Evolutionary conservation across 345 rosid genomes (phyloP).

Genomic region (Hibiscus syriacus): DNA sequence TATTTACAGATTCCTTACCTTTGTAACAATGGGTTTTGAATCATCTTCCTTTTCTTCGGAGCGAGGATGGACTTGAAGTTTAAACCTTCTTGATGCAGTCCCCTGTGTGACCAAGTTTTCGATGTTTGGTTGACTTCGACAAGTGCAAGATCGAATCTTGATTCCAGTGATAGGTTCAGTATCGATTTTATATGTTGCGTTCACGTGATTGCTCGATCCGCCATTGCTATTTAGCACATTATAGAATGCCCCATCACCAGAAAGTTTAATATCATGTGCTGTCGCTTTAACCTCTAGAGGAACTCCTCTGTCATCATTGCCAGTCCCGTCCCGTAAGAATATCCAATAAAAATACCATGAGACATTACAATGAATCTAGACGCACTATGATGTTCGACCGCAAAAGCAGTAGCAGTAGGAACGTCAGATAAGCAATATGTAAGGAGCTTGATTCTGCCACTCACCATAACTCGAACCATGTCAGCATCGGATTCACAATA

Average conservation of each 20-base stretch:
- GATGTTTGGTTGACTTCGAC: conserved; percentile 14
- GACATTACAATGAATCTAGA: background rate
- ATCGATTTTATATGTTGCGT: conserved; percentile 9
- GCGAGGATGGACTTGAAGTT: conserved; percentile 10
- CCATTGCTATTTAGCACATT: background rate
- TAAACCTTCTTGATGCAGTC: conserved; percentile 42
- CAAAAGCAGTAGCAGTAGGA: background rate
- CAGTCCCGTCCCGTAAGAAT: conserved; percentile 17
- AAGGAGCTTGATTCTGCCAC: conserved; percentile 19
- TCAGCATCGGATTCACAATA: conserved; percentile 12
- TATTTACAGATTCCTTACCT: conserved; percentile 8
- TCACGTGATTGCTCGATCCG: background rate
- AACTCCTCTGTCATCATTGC: background rate
- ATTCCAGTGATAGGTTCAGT: conserved; percentile 29
- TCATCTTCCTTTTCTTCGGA: conserved; percentile 12
- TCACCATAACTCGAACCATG: conserved; percentile 16
- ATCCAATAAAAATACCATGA: background rate
- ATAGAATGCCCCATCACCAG: conserved; percentile 11
- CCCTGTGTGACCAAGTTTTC: conserved; percentile 31
- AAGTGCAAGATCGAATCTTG: conserved; percentile 34
- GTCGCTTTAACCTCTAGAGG: background rate
- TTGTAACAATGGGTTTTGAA: conserved; percentile 17
- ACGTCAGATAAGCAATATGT: background rate
- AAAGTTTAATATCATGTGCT: background rate
- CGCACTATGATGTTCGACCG: background rate